Evolutionary conservation across 2,329 filamentous ascomycete genomes (phyloP).

Genomic region (Aspergillus vadensis): DNA sequence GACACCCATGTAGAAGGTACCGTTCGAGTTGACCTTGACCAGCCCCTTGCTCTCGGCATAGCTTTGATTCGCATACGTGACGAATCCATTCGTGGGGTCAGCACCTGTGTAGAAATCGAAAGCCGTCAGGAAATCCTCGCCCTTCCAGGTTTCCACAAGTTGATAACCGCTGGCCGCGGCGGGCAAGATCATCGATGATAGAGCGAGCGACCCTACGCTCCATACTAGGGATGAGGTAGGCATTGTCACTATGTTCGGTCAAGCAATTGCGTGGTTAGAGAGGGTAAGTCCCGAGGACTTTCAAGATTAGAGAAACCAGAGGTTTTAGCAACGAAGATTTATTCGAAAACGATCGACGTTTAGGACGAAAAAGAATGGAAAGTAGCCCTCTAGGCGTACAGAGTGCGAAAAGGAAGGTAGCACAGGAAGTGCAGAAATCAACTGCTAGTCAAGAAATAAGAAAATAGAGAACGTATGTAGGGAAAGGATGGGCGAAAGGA

Average conservation of each 20-base stretch:
- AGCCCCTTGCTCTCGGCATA: slow-evolving; percentile 41
- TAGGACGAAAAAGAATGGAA: slow-evolving; percentile 19
- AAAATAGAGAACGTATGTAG: slow-evolving; percentile 15
- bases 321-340: not conserved
- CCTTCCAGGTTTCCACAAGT: slow-evolving; percentile 47
- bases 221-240: slow-evolving; percentile 30
- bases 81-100: slow-evolving; percentile 55
- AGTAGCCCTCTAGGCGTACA: slow-evolving; percentile 25
- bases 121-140: slow-evolving; percentile 51
- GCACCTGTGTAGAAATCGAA: slow-evolving; percentile 53
- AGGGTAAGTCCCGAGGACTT: not conserved
- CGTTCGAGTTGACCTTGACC: slow-evolving; percentile 36
- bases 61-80: slow-evolving; percentile 50
- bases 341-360: slow-evolving; percentile 3
- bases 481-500: slow-evolving; percentile 14
- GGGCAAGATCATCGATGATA: slow-evolving; percentile 31
- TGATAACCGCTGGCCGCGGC: slow-evolving; percentile 34
- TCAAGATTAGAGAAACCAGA: slow-evolving; percentile 3
- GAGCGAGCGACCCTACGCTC: slow-evolving; percentile 35
- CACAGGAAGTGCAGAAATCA: slow-evolving; percentile 4
- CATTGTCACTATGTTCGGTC: slow-evolving; percentile 25
- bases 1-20: slow-evolving; percentile 49
- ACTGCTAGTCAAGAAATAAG: slow-evolving; percentile 9
- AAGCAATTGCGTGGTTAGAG: not conserved
- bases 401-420: slow-evolving; percentile 3